A percentile compares a stretch with the other conserved stretches of the same genome.
Conservation (phyloP, 805 yeast species). For the Ogataea populi-albae region DNA sequence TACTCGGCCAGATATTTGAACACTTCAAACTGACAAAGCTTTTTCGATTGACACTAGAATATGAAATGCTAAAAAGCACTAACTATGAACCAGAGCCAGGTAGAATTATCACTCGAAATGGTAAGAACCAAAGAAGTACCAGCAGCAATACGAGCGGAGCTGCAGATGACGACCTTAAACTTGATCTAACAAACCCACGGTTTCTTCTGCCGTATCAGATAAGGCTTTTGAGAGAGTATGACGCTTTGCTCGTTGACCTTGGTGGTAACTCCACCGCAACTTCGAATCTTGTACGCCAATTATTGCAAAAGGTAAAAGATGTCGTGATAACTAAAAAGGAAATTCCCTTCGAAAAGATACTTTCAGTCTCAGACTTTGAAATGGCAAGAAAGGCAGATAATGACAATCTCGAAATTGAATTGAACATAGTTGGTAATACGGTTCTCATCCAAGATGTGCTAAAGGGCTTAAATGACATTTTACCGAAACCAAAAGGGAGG, state of each 20-base stretch:
- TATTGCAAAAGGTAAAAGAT: conserved; percentile 4
- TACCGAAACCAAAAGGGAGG: conserved; percentile 42
- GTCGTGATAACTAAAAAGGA: conserved; percentile 1
- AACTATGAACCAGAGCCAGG: conserved; percentile 27
- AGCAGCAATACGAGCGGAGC: conserved; percentile 26
- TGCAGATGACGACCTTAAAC: conserved; percentile 22
- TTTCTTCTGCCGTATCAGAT: conserved; percentile 32
- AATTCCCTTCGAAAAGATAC: conserved; percentile 14
- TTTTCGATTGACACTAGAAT: conserved; percentile 58
- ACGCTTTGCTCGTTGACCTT: conserved; percentile 17
- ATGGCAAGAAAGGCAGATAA: conserved; percentile 24
- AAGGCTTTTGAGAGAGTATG: conserved; percentile 19
- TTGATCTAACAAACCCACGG: conserved; percentile 21
- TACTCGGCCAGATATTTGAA: conserved; percentile 49
- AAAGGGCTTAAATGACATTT: conserved; percentile 21
- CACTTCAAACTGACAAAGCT: conserved; percentile 48
- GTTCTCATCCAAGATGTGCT: conserved; percentile 21
- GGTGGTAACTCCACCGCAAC: conserved; percentile 15
- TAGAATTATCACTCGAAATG: conserved; percentile 18
- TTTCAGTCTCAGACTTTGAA: conserved; percentile 15
- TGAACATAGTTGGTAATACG: conserved; percentile 12
- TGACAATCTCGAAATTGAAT: conserved; percentile 19
- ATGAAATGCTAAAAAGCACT: conserved; percentile 42
- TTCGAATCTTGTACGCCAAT: conserved; percentile 7
- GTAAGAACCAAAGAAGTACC: conserved; percentile 31